phyloP scores from a whole-genome alignment of 495 filamentous ascomycete genomes.

The Pyrenopolyporus hunteri region DNA sequence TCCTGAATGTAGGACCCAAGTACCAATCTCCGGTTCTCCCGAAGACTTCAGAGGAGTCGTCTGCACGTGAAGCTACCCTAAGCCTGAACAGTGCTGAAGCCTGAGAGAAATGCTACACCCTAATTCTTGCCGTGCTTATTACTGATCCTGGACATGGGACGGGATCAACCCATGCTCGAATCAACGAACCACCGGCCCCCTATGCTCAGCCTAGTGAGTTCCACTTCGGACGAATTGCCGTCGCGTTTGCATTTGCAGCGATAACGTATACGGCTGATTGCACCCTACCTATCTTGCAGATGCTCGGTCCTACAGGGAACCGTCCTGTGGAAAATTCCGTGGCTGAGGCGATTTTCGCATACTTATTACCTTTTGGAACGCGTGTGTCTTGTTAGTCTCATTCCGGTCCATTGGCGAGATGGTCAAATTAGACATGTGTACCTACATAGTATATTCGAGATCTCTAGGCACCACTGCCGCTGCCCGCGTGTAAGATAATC shows the following conservation, averaged over 20 bases:
- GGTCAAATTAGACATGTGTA: conserved; percentile 28
- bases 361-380: conserved; percentile 8
- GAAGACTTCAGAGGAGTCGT: not conserved
- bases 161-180: conserved; percentile 25
- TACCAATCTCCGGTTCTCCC: conserved; percentile 24
- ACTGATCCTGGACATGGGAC: conserved; percentile 19
- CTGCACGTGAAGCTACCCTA: conserved; percentile 31
- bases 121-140: conserved; percentile 15
- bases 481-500: conserved; percentile 23
- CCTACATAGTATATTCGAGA: too few relatives aligned
- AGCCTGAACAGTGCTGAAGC: not conserved
- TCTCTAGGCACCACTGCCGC: conserved; percentile 5
- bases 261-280: not conserved
- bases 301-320: not conserved
- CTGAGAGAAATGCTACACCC: conserved; percentile 22
- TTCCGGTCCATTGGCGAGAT: conserved; percentile 17
- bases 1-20: not conserved
- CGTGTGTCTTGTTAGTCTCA: conserved; percentile 10
- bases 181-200: conserved; percentile 10
- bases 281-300: not conserved
- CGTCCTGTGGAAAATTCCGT: not conserved
- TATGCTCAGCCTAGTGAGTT: conserved; percentile 15
- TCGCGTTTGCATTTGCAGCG: conserved; percentile 10
- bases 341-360: conserved; percentile 21
- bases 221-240: conserved; percentile 4